Percentiles rank a stretch among this genome's conserved stretches.
Conservation (phyloP, 495 filamentous ascomycete genomes). For the Pseudevernia furfuracea region DNA sequence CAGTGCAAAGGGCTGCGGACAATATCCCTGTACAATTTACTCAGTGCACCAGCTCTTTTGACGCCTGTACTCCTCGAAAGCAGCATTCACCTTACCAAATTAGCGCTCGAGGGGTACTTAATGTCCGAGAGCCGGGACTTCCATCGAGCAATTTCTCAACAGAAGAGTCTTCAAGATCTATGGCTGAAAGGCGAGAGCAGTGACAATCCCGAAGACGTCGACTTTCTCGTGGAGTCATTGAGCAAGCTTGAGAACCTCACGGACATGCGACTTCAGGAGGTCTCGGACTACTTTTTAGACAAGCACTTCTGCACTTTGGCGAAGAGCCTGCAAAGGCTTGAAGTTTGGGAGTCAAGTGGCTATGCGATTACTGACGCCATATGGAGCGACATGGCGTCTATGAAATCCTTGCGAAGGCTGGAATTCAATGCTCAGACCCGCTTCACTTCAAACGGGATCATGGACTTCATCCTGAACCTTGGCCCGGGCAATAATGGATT, state of each 20-base stretch:
- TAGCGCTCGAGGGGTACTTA: constrained; percentile 43
- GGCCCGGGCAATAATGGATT: constrained; percentile 33
- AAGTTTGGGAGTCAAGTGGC: constrained; percentile 48
- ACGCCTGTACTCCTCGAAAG: constrained; percentile 46
- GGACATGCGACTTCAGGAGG: constrained; percentile 44
- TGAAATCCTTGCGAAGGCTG: constrained; percentile 39
- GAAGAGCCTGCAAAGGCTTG: constrained; percentile 41
- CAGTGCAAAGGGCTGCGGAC: constrained; percentile 45
- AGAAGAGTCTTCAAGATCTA: constrained; percentile 40
- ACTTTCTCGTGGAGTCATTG: constrained; percentile 43
- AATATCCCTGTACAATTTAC: constrained; percentile 45
- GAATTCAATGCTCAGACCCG: constrained; percentile 40
- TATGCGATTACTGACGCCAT: constrained; percentile 47
- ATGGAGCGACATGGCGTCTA: constrained; percentile 37
- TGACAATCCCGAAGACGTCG: constrained; percentile 37
- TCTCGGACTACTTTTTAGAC: constrained; percentile 48
- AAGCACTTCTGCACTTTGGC: constrained; percentile 46
- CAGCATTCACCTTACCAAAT: constrained; percentile 39
- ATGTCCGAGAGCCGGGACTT: constrained; percentile 40
- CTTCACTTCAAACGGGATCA: constrained; percentile 41
- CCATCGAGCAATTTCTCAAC: constrained; percentile 44
- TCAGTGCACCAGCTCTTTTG: constrained; percentile 44
- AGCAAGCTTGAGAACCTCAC: constrained; percentile 40
- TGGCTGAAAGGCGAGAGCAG: constrained; percentile 45
- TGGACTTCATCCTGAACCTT: constrained; percentile 41